Percentiles rank a stretch among this genome's conserved stretches.
These are phyloP conservation scores for Balamuthia mandrillaris DNA, from an alignment of 208 protist species.

Conservation along the genomic window DNA sequence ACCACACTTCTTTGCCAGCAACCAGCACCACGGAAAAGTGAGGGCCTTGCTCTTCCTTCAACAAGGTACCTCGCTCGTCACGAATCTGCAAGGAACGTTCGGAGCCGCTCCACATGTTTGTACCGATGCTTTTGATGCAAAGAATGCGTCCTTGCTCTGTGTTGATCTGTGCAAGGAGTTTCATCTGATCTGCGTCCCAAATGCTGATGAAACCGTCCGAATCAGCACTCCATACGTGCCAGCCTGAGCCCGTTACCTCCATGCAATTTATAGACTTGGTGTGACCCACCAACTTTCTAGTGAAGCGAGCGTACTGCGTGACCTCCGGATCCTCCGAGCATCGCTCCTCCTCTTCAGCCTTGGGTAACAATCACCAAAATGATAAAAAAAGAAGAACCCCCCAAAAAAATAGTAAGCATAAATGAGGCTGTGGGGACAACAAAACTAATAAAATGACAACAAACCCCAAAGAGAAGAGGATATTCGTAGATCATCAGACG, in stretches of 20 bases:
- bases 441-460: too few relatives aligned
- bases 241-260: too few relatives aligned
- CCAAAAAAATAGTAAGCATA: too few relatives aligned
- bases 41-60: not conserved
- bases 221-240: constrained; percentile 10
- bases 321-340: too few relatives aligned
- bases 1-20: not conserved
- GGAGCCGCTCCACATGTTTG: not conserved
- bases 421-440: too few relatives aligned
- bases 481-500: constrained; percentile 1
- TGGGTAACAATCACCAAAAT: too few relatives aligned
- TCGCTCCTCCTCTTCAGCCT: too few relatives aligned
- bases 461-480: not conserved
- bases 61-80: not conserved
- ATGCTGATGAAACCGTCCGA: constrained; percentile 5
- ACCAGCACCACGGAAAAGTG: not conserved
- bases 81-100: constrained; percentile 6
- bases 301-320: too few relatives aligned
- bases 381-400: too few relatives aligned
- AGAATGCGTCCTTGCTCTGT: constrained; percentile 1
- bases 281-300: too few relatives aligned
- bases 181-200: constrained; percentile 6
- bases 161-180: not conserved
- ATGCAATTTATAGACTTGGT: too few relatives aligned
- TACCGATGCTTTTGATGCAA: not conserved